A percentile compares a stretch with the other conserved stretches of the same genome.
These are phyloP conservation scores for Oryza rufipogon DNA, from an alignment of 176 grass and related monocot species.

Conservation along the genomic window DNA sequence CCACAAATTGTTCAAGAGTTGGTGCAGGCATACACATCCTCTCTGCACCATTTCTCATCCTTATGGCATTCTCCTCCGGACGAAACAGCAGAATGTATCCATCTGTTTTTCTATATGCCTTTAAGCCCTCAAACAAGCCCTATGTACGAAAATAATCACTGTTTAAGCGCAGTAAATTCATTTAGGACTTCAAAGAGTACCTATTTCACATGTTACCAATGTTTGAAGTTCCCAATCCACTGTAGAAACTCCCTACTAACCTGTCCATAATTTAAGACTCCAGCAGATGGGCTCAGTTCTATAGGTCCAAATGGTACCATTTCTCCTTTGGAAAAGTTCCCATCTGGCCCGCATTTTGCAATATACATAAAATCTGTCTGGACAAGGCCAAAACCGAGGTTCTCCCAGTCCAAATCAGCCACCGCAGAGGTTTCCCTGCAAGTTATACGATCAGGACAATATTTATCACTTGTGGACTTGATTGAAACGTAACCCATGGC, in stretches of 20 bases:
- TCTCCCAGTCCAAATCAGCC: slow-evolving; percentile 88
- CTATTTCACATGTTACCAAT: not conserved
- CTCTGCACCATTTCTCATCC: slow-evolving; percentile 80
- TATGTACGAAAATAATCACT: slow-evolving; percentile 31
- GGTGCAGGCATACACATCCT: slow-evolving; percentile 89
- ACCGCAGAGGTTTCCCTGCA: slow-evolving; percentile 58
- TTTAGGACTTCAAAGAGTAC: slow-evolving; percentile 5
- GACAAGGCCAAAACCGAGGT: slow-evolving; percentile 75
- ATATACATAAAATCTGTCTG: slow-evolving; percentile 89
- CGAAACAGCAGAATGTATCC: slow-evolving; percentile 79
- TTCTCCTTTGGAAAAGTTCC: slow-evolving; percentile 73
- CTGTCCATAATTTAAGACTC: slow-evolving; percentile 96
- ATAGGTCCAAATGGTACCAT: slow-evolving; percentile 82
- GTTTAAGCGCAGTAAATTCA: not conserved
- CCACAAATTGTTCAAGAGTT: slow-evolving; percentile 71
- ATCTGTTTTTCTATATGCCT: slow-evolving; percentile 84
- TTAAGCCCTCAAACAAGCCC: slow-evolving; percentile 92
- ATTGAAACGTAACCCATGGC: not conserved
- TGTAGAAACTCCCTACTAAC: slow-evolving; percentile 53
- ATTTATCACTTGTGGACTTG: not conserved
- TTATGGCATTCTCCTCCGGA: slow-evolving; percentile 64
- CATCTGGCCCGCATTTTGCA: slow-evolving; percentile 63
- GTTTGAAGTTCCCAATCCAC: not conserved
- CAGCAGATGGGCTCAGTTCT: slow-evolving; percentile 76
- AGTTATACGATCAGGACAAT: slow-evolving; percentile 15